phyloP scores from a whole-genome alignment of 805 yeast genomes.

The Groenewaldozyma salmanticensis region DNA sequence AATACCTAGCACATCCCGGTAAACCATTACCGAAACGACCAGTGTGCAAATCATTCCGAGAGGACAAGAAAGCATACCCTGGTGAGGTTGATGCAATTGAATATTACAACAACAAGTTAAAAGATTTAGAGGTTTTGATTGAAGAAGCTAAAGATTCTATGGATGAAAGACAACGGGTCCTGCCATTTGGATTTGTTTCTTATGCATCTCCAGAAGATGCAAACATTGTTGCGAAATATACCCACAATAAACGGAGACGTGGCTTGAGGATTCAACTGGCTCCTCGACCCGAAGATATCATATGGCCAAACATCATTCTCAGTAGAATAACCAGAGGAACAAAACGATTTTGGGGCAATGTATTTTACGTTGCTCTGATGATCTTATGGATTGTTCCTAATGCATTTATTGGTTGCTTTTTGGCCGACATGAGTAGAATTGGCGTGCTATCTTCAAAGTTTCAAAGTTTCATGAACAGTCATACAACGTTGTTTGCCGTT shows the following conservation, averaged over 20 bases:
- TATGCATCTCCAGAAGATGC: conserved; percentile 18
- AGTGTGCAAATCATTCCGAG: conserved; percentile 12
- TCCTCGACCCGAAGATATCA: conserved; percentile 28
- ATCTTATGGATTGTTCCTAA: conserved; percentile 31
- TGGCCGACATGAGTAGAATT: conserved; percentile 28
- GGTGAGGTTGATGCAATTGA: conserved; percentile 22
- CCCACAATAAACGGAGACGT: conserved; percentile 4
- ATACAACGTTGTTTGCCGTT: conserved; percentile 24
- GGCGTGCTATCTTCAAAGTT: conserved; percentile 30
- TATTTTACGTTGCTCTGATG: conserved; percentile 22
- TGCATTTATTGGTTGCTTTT: conserved; percentile 32
- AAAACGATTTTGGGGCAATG: conserved; percentile 27
- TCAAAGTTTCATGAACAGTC: conserved; percentile 18
- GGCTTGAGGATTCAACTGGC: conserved; percentile 21
- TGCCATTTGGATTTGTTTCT: conserved; percentile 28
- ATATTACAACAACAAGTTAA: conserved; percentile 14
- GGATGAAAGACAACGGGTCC: conserved; percentile 13
- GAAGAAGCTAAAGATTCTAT: conserved; percentile 15
- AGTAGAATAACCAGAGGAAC: conserved; percentile 20
- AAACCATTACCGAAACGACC: conserved; percentile 20
- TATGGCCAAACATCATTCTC: conserved; percentile 28
- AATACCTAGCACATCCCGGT: conserved; percentile 20
- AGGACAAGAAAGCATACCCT: conserved; percentile 8
- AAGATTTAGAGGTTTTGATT: conserved; percentile 17
- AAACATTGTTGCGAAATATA: conserved; percentile 18